These are phyloP conservation scores for Russula foetens DNA, from an alignment of 768 basidiomycete species.

Conservation along the genomic window DNA sequence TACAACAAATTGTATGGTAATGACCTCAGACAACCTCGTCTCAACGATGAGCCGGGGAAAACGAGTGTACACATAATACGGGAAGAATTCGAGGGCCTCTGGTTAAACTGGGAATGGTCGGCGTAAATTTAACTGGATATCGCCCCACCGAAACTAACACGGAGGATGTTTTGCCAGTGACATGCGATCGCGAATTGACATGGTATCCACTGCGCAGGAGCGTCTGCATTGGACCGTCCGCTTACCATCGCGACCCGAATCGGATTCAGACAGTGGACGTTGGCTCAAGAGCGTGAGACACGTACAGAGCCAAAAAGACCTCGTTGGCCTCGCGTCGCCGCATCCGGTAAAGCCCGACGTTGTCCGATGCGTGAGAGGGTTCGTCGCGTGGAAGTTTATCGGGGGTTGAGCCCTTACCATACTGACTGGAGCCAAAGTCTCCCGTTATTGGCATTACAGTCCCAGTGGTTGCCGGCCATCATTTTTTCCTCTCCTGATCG, in stretches of 20 bases:
- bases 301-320: neutral
- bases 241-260: conserved; percentile 21
- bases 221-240: conserved; percentile 49
- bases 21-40: conserved; percentile 28
- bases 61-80: conserved; percentile 31
- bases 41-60: conserved; percentile 14
- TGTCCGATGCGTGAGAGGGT: conserved; percentile 17
- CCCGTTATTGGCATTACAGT: no score
- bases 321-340: neutral
- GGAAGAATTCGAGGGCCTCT: conserved; percentile 57
- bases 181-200: conserved; percentile 63
- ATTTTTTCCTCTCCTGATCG: neutral
- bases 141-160: neutral
- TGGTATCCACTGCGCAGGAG: conserved; percentile 42
- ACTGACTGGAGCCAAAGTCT: neutral
- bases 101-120: conserved; percentile 66
- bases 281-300: conserved; percentile 36
- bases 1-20: conserved; percentile 43
- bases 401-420: neutral
- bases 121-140: neutral
- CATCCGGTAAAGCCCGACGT: neutral
- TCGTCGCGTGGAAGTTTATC: conserved; percentile 18
- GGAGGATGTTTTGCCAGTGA: conserved; percentile 37
- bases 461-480: neutral
- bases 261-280: conserved; percentile 39